Conservation (phyloP, 1,284 basidiomycete species). For the Cutaneotrichosporon cutaneum region DNA sequence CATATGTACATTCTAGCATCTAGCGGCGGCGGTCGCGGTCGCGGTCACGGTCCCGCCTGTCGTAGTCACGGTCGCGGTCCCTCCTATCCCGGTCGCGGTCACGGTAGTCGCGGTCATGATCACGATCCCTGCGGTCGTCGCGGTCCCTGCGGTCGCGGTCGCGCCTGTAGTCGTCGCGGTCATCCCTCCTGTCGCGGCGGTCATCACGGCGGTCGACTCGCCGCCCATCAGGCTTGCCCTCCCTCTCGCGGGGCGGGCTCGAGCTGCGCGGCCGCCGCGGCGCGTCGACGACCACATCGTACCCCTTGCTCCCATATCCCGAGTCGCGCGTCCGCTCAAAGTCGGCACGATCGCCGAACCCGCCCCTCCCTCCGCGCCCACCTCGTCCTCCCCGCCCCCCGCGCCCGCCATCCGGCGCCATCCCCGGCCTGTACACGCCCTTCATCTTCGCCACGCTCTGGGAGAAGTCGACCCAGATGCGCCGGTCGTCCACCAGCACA, state of each 20-base stretch:
- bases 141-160: conserved; percentile 12
- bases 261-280: conserved; percentile 27
- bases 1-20: conserved; percentile 7
- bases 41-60: conserved; percentile 9
- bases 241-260: conserved; percentile 21
- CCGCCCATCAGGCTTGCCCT: conserved; percentile 8
- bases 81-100: conserved; percentile 16
- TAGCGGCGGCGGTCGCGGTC: conserved; percentile 5
- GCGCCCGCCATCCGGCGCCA: conserved; percentile 27
- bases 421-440: conserved; percentile 44
- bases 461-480: conserved; percentile 98
- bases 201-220: conserved; percentile 19
- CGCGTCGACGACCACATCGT: conserved; percentile 17
- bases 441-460: conserved; percentile 75
- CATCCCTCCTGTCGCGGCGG: conserved; percentile 23
- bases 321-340: conserved; percentile 22
- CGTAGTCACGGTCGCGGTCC: conserved; percentile 13
- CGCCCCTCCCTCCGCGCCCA: conserved; percentile 34
- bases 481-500: conserved; percentile 94
- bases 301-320: conserved; percentile 18
- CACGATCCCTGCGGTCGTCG: conserved; percentile 15
- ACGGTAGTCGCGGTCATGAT: conserved; percentile 19
- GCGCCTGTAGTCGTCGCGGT: conserved; percentile 25
- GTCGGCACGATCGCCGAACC: conserved; percentile 24
- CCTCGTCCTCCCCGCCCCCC: conserved; percentile 37